These are phyloP conservation scores for Galeopsis tetrahit DNA, from an alignment of 257 asterid genomes.

Conservation along the genomic window DNA sequence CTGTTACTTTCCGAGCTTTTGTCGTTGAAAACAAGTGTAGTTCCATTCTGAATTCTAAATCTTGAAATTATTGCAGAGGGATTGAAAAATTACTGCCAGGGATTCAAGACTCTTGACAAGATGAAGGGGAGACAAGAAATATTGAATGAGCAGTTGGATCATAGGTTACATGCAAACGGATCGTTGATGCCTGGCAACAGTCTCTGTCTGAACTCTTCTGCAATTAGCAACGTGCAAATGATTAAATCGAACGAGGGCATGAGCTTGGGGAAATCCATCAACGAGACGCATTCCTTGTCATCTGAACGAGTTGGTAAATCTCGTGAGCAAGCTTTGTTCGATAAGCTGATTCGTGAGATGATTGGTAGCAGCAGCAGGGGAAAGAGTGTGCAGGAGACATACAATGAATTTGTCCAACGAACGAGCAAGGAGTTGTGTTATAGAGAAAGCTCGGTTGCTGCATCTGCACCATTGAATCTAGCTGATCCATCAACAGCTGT, in stretches of 20 bases:
- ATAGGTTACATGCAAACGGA: slow-evolving; percentile 7
- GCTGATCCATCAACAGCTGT: too few species aligned
- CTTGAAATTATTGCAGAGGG: slow-evolving; percentile 43
- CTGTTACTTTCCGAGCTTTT: too few species aligned
- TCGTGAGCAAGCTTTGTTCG: slow-evolving; percentile 34
- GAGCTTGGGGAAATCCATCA: not conserved
- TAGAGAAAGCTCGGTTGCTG: not conserved
- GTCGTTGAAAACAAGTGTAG: too few species aligned
- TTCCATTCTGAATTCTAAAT: slow-evolving; percentile 9
- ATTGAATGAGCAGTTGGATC: not conserved
- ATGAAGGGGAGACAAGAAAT: slow-evolving; percentile 33
- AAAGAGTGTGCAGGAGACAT: slow-evolving; percentile 15
- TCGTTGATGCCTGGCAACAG: slow-evolving; percentile 1
- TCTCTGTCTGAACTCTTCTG: slow-evolving; percentile 25
- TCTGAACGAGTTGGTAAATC: slow-evolving; percentile 16
- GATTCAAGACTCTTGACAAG: slow-evolving; percentile 21
- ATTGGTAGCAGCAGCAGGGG: slow-evolving; percentile 29
- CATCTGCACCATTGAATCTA: not conserved
- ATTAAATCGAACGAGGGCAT: slow-evolving; percentile 5
- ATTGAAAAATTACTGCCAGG: slow-evolving; percentile 42
- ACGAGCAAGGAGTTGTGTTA: not conserved
- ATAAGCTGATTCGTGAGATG: slow-evolving; percentile 41
- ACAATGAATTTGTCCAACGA: not conserved
- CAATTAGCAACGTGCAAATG: not conserved
- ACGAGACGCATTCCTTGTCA: not conserved